Conservation (phyloP, 352 stramenopile species). For the Globisporangium nunn region DNA sequence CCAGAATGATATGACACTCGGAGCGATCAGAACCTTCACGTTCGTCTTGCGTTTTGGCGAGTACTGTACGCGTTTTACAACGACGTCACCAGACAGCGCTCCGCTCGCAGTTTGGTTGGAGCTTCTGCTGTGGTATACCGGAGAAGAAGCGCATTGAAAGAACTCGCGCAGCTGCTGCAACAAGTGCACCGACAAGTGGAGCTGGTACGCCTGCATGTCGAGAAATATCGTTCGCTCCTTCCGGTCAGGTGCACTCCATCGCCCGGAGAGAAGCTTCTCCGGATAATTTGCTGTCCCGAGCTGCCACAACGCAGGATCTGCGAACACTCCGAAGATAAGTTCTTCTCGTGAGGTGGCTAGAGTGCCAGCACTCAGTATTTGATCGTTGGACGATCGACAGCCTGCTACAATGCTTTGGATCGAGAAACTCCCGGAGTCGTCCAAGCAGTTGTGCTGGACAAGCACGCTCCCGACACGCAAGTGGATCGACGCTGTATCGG, state of each 20-base stretch:
- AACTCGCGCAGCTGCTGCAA: constrained; percentile 29
- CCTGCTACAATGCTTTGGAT: constrained; percentile 62
- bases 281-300: constrained; percentile 61
- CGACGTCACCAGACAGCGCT: not conserved
- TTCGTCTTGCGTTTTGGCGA: constrained; percentile 15
- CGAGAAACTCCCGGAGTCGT: constrained; percentile 27
- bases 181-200: constrained; percentile 53
- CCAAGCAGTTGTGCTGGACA: constrained; percentile 19
- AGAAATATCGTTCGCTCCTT: constrained; percentile 46
- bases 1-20: constrained; percentile 61
- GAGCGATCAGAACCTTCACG: constrained; percentile 62
- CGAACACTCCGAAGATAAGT: constrained; percentile 58
- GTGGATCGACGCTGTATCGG: constrained; percentile 33
- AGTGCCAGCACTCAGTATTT: not conserved
- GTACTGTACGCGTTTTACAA: constrained; percentile 5
- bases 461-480: constrained; percentile 42
- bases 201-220: constrained; percentile 64
- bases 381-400: constrained; percentile 15
- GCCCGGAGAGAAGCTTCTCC: constrained; percentile 52
- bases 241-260: constrained; percentile 35
- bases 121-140: not conserved
- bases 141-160: constrained; percentile 1
- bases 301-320: constrained; percentile 67
- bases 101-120: not conserved
- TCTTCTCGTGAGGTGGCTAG: constrained; percentile 26